These are phyloP conservation scores for Populus tremula DNA, from an alignment of 345 rosid species.

Conservation along the genomic window DNA sequence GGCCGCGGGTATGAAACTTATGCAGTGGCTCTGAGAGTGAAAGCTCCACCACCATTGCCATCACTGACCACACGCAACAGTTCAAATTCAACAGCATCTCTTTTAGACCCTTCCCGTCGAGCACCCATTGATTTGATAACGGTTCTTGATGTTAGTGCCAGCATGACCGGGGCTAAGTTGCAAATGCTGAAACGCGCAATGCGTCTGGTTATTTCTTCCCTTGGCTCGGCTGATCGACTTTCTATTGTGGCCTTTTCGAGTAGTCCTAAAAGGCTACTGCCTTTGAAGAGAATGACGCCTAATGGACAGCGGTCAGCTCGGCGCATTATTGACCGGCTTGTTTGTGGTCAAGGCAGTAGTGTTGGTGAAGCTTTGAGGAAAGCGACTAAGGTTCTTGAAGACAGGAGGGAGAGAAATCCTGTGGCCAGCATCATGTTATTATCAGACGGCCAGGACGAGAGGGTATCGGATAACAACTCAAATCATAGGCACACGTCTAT, in stretches of 20 bases:
- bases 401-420: slow-evolving; percentile 74
- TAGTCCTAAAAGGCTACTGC: slow-evolving; percentile 19
- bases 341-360: slow-evolving; percentile 52
- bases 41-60: slow-evolving; percentile 33
- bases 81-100: slow-evolving; percentile 17
- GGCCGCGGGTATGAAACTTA: slow-evolving; percentile 29
- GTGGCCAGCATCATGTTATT: slow-evolving; percentile 55
- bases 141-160: slow-evolving; percentile 30
- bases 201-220: slow-evolving; percentile 28
- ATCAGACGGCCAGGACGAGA: slow-evolving; percentile 56
- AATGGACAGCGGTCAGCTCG: slow-evolving; percentile 35
- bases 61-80: background rate
- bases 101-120: slow-evolving; percentile 33
- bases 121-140: slow-evolving; percentile 34
- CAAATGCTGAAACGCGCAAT: slow-evolving; percentile 35
- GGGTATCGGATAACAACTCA: slow-evolving; percentile 24
- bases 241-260: slow-evolving; percentile 27
- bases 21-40: slow-evolving; percentile 26
- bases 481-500: slow-evolving; percentile 15
- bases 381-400: slow-evolving; percentile 80
- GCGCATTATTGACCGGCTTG: slow-evolving; percentile 65
- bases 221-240: slow-evolving; percentile 32
- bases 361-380: slow-evolving; percentile 75
- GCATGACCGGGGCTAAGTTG: slow-evolving; percentile 29
- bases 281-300: slow-evolving; percentile 29